Base-by-base conservation (phyloP, 1,139 yeast genomes). In the Hyphopichia wangnamkhiaoensis region DNA sequence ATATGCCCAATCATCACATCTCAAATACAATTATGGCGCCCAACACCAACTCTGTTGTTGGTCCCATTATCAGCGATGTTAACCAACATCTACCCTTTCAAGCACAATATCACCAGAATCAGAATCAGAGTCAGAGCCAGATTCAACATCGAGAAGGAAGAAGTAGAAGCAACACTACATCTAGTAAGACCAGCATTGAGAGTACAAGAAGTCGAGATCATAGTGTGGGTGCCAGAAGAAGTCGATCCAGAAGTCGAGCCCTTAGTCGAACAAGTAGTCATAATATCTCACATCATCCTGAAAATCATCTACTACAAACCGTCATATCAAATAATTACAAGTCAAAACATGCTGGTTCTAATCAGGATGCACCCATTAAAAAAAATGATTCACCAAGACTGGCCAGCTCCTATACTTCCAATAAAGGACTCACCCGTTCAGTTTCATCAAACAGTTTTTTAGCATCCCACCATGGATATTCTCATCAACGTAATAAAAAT, bases 231-330 rank as follows among this genome's bases (percentile, higher is more conserved):
- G 10, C 20, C n/a, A 21, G 34, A 23, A 21, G 33, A 28, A 35
- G 34, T 25, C 30, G 38, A 5, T 30, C 34, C 13, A 23, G 26
- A 27, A 34, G 25, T 17, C 25, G 32, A n/a, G 15, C 15, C 19
- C 6, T 9, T 18, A 30, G 24, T 30, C 24, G 24, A n/a, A 17
- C 24, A 9, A 30, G 23, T n/a, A 19, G 6, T 30, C 33, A 30
- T n/a, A 5, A 30, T 30, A 13, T 6, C 6, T 5, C 16, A 4
- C 27, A 25, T 5, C 31, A 14, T 16, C 20, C 5, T 12, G 42
- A 44, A 7, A 33, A 40, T 19, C 45, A 38, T 6, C 33, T 50
- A 14, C 41, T 50, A 9, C 54, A 49, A 14, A 44, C 46, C 15
- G 53, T 49, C 0, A 17, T 50, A 5, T 34, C 29, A 7, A 38